Conservation (phyloP, 2,329 filamentous ascomycete genomes). For the Xylaria sp. region DNA sequence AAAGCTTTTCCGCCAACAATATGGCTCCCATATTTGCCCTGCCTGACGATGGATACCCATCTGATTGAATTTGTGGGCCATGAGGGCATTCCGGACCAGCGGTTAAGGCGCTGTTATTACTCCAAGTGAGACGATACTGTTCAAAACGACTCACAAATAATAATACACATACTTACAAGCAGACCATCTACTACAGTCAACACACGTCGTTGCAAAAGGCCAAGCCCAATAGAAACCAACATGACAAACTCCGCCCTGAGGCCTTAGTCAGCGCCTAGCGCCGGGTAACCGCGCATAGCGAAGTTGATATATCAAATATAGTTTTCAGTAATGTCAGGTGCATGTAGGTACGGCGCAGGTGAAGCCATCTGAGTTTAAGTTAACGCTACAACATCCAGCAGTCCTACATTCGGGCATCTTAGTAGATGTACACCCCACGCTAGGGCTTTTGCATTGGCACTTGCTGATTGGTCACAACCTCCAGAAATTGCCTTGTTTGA, state of each 20-base stretch:
- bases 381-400: conserved; percentile 5
- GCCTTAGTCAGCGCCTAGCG: conserved; percentile 24
- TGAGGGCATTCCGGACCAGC: conserved; percentile 25
- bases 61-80: conserved; percentile 34
- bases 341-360: conserved; percentile 15
- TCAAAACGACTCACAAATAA: conserved; percentile 25
- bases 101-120: conserved; percentile 26
- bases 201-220: conserved; percentile 17
- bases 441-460: conserved; percentile 15
- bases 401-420: conserved; percentile 6
- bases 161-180: conserved; percentile 12
- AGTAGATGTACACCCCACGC: conserved; percentile 26
- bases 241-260: conserved; percentile 8
- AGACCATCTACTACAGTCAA: conserved; percentile 5
- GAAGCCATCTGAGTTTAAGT: conserved; percentile 10
- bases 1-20: conserved; percentile 34
- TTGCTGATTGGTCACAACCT: conserved; percentile 32
- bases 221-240: conserved; percentile 9
- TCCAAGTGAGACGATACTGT: conserved; percentile 15
- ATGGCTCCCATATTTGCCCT: conserved; percentile 21
- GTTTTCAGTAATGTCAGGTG: conserved; percentile 6
- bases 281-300: conserved; percentile 26
- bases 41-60: conserved; percentile 19
- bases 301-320: conserved; percentile 4
- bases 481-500: conserved; percentile 34